Evolutionary conservation across 352 stramenopile species (phyloP).

Genomic region (Phytophthora foliorum): DNA sequence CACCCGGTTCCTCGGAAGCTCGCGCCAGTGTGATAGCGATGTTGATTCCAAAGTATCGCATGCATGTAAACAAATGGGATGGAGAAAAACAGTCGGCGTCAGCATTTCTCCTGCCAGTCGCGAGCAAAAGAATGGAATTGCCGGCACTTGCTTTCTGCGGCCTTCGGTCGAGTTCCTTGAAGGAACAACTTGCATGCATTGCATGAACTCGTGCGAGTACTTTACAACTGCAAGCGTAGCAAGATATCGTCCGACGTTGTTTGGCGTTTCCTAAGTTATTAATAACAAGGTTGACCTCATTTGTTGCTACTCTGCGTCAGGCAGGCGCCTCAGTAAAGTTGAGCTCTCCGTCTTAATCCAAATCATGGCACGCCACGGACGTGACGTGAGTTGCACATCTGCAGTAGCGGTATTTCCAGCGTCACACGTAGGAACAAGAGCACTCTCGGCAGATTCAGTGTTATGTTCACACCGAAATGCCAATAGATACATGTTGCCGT

Average conservation of each 20-base stretch:
- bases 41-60: background rate
- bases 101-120: too few relatives aligned
- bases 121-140: too few relatives aligned
- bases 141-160: background rate
- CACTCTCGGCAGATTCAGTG: background rate
- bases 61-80: conserved; percentile 6
- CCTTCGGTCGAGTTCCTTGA: conserved; percentile 11
- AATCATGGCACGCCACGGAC: conserved; percentile 3
- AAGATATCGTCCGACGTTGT: too few relatives aligned
- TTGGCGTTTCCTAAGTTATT: too few relatives aligned
- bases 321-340: background rate
- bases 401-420: conserved; percentile 3
- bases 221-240: too few relatives aligned
- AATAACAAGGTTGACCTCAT: too few relatives aligned
- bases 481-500: conserved; percentile 18
- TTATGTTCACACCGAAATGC: conserved; percentile 3
- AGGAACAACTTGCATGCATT: conserved; percentile 1
- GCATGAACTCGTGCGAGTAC: too few relatives aligned
- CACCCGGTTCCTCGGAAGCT: conserved; percentile 11
- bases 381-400: conserved; percentile 9
- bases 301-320: too few relatives aligned
- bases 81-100: background rate
- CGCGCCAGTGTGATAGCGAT: background rate
- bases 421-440: conserved; percentile 15
- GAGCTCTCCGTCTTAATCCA: conserved; percentile 5